phyloP scores from a whole-genome alignment of 306 rosid genomes.

The Acmispon strigosus region DNA sequence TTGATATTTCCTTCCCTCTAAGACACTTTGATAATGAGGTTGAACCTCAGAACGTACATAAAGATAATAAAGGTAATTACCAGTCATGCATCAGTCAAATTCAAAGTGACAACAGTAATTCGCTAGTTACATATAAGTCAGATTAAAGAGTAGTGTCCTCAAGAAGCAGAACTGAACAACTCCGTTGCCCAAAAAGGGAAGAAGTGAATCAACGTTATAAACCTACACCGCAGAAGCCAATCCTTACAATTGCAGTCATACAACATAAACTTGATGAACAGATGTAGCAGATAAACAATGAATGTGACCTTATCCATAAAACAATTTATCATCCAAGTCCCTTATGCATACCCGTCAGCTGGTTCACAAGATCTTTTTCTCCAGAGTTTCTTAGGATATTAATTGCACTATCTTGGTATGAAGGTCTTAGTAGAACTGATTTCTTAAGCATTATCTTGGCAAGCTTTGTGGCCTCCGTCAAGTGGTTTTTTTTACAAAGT shows the following conservation, averaged over 20 bases:
- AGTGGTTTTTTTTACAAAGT: constrained; percentile 47
- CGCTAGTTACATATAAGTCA: too few species aligned
- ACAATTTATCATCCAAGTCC: constrained; percentile 1
- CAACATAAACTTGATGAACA: background rate
- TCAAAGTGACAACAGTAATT: too few species aligned
- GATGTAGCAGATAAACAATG: background rate
- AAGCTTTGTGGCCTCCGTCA: constrained; percentile 50
- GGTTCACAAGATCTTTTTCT: constrained; percentile 45
- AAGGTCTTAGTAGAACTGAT: constrained; percentile 40
- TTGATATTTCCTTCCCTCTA: too few species aligned
- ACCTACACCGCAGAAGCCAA: background rate
- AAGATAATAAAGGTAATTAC: too few species aligned
- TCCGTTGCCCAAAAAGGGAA: too few species aligned
- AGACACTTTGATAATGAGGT: too few species aligned
- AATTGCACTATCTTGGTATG: constrained; percentile 27
- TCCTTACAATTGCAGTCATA: background rate
- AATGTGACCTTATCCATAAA: background rate
- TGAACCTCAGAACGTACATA: too few species aligned
- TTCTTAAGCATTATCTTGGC: constrained; percentile 59
- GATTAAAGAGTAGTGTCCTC: too few species aligned
- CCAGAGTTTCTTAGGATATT: constrained; percentile 41
- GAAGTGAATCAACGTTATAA: background rate
- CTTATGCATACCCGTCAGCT: constrained; percentile 15
- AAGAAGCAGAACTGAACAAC: too few species aligned
- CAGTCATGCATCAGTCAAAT: too few species aligned